Evolutionary conservation across 352 stramenopile species (phyloP), one percentile per base, ranked within the genome.

Genomic region (Aphanomyces invadans): DNA sequence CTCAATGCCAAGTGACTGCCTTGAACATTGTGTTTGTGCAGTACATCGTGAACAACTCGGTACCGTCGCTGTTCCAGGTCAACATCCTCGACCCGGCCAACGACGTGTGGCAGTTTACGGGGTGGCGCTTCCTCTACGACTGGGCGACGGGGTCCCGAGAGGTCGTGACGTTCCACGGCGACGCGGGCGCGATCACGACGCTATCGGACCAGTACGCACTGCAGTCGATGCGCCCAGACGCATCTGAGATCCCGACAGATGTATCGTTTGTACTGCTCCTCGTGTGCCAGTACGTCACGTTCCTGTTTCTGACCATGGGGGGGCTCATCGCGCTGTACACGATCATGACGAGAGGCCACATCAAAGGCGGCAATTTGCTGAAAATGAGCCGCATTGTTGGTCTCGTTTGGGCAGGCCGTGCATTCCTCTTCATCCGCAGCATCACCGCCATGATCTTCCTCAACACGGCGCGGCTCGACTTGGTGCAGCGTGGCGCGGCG

Each of bases 101-200:
- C 21, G n/a, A 21, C 3, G 17, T 42, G 48, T 67, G 60, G 60
- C 55, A 5, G 28, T 67, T 48, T 39, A 56, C 28, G 19, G 62
- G 62, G 23, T 69, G 62, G 62, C 61, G 62, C 12, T 69, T 62
- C 25, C 17, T 62, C n/a, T 62, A 62, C 38, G 62, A 69, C 9
- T 69, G 62, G 62, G 62, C 62, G 45, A 31, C 33, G 11, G 62
- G 62, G 3, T 21, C 33, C 15, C 62, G 62, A 3, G 62, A 69
- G 28, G 62, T 69, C 5, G 51, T 69, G 23, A n/a, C 48, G 17
- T 62, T 69, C 19, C 48, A 69, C 48, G 62, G 62, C 33, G 62
- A 69, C 44, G 38, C 3, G 12, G 46, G 45, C 23, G 21, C 49
- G 2, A n/a, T 69, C 48, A 25, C 46, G 9, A 38, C 33, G 11